Conservation (phyloP, 192 early-diverging fungal genomes). For the Jimgerdemannia flammicorona region DNA sequence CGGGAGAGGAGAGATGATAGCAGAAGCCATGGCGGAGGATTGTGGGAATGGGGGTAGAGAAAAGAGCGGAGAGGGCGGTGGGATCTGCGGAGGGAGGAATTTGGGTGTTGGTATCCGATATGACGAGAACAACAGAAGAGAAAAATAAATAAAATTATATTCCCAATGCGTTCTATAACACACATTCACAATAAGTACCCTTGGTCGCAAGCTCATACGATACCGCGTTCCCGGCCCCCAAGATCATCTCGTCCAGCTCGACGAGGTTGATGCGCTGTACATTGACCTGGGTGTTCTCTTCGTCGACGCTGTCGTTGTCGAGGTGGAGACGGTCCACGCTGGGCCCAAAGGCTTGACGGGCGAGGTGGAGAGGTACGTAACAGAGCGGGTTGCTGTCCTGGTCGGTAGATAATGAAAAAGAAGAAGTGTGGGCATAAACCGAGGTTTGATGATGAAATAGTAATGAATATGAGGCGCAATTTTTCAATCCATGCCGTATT, state of each 20-base stretch:
- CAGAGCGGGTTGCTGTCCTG: not conserved
- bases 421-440: not conserved
- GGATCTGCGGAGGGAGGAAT: not conserved
- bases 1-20: not conserved
- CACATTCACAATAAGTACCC: conserved; percentile 16
- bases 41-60: no score
- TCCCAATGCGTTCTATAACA: not conserved
- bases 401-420: not conserved
- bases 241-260: conserved; percentile 57
- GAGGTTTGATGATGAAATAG: no score
- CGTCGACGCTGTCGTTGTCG: not conserved
- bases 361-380: not conserved
- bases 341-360: not conserved
- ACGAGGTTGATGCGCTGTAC: conserved; percentile 41
- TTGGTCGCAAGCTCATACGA: conserved; percentile 45
- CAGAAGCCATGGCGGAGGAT: not conserved
- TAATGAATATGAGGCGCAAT: no score
- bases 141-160: conserved; percentile 5
- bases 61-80: not conserved
- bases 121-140: not conserved
- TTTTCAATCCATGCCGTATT: no score
- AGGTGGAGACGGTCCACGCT: not conserved
- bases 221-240: conserved; percentile 49
- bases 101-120: not conserved
- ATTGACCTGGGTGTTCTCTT: not conserved